Base-by-base conservation (phyloP, 2,329 filamentous ascomycete genomes). In the Hypomyces perniciosus region DNA sequence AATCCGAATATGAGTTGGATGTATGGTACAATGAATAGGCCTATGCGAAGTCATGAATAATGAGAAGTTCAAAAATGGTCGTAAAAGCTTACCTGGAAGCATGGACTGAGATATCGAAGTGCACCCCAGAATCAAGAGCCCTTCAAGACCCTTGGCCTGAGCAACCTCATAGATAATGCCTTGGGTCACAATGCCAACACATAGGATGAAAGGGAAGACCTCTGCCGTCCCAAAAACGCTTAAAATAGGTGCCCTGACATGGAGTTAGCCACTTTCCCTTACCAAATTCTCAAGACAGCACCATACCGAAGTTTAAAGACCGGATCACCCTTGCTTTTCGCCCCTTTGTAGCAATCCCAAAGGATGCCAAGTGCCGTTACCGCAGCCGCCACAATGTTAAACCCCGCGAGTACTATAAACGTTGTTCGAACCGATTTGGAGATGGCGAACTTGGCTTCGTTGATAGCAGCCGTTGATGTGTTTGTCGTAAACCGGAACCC, bases 11-110 rank as follows among this genome's bases (percentile, higher is more conserved):
- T 73, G 20, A 86, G 61, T 57, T 86, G 84, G 31, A 83, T 76
- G 55, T 78, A 85, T 28, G 84, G 84, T 7, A 82, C 76, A 47
- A 87, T 74, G 59, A 88, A 86, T 34, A 86, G 73, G 6, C 80
- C 85, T 86, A 51, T 34, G 28, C 3, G 2, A 8, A 4, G 12
- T 33, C 59, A 70, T 68, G 10, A 43, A 12, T 7, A n/a, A 20
- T 20, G 27, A 13, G 13, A 8, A 28, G 8, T 5, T 26, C 10
- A 13, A 12, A 2, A 10, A 5, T 35, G 6, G 9, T 4, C 6
- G 12, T 38, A 35, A 8, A 12, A 8, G 60, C 71, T 51, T 70
- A 83, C 81, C 79, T 61, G 80, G 79, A 57, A 83, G 73, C 75
- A 83, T 77, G 33, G 80, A 67, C 58, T 82, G 77, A 5, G 80